Percentiles rank a stretch among this genome's conserved stretches.
These are phyloP conservation scores for Colletotrichum camelliae DNA, from an alignment of 2,329 filamentous ascomycete genomes.

Conservation along the genomic window DNA sequence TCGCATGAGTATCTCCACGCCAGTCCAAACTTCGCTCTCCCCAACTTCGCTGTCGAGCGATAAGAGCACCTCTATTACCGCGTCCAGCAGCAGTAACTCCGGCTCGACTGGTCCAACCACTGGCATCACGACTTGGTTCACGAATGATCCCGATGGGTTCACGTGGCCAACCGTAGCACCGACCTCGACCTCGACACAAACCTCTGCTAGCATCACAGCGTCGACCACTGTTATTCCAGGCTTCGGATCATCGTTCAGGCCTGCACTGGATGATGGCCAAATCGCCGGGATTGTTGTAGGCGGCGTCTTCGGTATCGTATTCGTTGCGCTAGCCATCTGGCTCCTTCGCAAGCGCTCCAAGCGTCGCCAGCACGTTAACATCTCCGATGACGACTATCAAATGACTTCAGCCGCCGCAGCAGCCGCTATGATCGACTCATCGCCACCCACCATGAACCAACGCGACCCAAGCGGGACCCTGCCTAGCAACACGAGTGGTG, in stretches of 20 bases:
- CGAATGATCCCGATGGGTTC: not conserved
- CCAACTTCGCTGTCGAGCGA: not conserved
- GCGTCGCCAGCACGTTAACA: constrained; percentile 12
- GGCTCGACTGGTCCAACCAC: not conserved
- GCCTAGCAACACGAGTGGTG: not conserved
- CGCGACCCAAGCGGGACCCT: not conserved
- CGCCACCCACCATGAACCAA: not conserved
- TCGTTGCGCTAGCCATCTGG: constrained; percentile 25
- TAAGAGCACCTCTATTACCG: not conserved
- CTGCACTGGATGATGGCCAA: constrained; percentile 27
- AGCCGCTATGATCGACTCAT: not conserved
- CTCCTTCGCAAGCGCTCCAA: constrained; percentile 24
- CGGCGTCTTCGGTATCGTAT: constrained; percentile 25
- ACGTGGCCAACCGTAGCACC: not conserved
- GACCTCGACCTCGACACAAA: not conserved
- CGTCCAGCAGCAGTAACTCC: not conserved
- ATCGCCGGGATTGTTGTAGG: constrained; percentile 33
- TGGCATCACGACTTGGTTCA: not conserved
- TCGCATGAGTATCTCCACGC: not conserved
- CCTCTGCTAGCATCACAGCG: not conserved
- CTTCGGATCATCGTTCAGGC: not conserved
- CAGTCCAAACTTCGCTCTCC: not conserved
- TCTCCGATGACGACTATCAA: constrained; percentile 7
- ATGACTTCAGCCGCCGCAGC: constrained; percentile 16
- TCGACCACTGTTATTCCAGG: not conserved